phyloP scores from a whole-genome alignment of 805 yeast genomes.

The Lachancea kluyveri region DNA sequence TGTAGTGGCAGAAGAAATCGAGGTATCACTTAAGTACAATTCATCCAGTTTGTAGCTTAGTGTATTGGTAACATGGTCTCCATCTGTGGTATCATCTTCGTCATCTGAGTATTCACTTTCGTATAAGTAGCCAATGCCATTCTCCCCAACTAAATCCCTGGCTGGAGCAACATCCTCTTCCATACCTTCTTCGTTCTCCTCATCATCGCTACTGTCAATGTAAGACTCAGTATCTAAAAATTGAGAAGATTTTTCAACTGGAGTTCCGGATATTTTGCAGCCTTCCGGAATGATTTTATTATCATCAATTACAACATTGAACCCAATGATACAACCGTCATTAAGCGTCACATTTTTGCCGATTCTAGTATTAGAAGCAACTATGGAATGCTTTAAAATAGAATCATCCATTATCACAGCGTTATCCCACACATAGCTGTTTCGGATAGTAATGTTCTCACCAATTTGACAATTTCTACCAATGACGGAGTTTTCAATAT shows the following conservation, averaged over 20 bases:
- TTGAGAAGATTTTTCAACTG: conserved; percentile 30
- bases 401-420: conserved; percentile 64
- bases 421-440: conserved; percentile 86
- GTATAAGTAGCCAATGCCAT: conserved; percentile 33
- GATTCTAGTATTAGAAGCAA: conserved; percentile 60
- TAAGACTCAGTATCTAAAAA: conserved; percentile 24
- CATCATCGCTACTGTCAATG: conserved; percentile 29
- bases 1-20: conserved; percentile 46
- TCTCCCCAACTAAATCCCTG: conserved; percentile 31
- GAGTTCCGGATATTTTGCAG: conserved; percentile 46
- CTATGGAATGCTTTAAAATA: conserved; percentile 52
- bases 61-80: conserved; percentile 26
- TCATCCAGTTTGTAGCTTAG: conserved; percentile 41
- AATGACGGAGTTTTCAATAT: conserved; percentile 63
- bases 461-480: conserved; percentile 88
- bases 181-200: conserved; percentile 15
- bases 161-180: conserved; percentile 20
- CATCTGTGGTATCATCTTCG: conserved; percentile 21
- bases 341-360: conserved; percentile 45
- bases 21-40: conserved; percentile 50
- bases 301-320: conserved; percentile 58
- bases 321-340: conserved; percentile 78
- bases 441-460: conserved; percentile 57
- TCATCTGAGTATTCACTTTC: conserved; percentile 32
- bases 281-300: conserved; percentile 43